Evolutionary conservation across 768 basidiomycete species (phyloP), one percentile per base, ranked within the genome.

Genomic region (Cubamyces lactineus): DNA sequence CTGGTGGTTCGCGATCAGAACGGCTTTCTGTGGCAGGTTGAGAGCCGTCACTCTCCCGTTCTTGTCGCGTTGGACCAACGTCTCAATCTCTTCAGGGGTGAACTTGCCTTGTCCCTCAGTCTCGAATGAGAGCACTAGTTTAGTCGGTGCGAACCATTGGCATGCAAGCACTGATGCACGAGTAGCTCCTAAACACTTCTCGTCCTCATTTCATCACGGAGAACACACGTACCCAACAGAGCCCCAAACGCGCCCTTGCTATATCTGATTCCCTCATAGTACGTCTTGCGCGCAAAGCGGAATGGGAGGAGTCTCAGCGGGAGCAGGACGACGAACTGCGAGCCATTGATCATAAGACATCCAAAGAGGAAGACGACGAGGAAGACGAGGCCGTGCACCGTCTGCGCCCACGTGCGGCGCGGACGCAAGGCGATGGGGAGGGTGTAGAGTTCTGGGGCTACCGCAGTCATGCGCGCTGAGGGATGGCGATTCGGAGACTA

Each of bases 1-100:
- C 80, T 96, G 96, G 72, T 99, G 96, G 72, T 99, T 99, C 15
- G 92, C 86, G 68, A 95, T 92, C 64, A 94, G 75, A 24, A 98
- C 88, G 38, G 88, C 83, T 72, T 93, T 88, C 65, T 83, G 83
- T 1, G 94, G 93, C 17, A 97, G 74, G 58, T 86, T 82, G 55
- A 98, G 75, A 8, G 79, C 80, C 2, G 81, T 72, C 34, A 89
- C 80, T 39, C 78, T 76, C 8, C 93, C 92, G 1, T 75, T 71
- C 24, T 70, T 68, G 68, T 92, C 82, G 57, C 80, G 84, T 41
- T 84, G 73, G 15, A 88, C 82, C 19, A 91, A 74, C 9, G 72
- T 70, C 26, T 84, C 79, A 23, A 91, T 78, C 34, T 92, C 85
- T 60, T 85, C 80, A 23, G 77, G 71, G 11, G 84, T 82, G 70